These are phyloP conservation scores for Penicillium robsamsonii DNA, from an alignment of 495 filamentous ascomycete species.

Conservation along the genomic window DNA sequence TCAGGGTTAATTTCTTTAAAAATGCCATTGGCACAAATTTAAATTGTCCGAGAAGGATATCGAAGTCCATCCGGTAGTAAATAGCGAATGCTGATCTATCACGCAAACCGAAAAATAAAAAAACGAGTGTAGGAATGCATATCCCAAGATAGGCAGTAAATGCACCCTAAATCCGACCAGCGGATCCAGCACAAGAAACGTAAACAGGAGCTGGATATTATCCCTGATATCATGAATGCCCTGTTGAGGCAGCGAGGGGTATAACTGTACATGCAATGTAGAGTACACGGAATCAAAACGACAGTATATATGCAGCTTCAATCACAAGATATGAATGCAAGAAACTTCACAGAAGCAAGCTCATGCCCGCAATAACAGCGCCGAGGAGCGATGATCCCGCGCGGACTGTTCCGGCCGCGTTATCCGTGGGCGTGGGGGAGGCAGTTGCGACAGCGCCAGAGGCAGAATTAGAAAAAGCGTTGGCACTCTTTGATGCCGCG, in stretches of 20 bases:
- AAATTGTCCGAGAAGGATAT: slow-evolving; percentile 20
- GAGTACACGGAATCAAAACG: not conserved
- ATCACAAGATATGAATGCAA: not conserved
- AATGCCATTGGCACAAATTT: not conserved
- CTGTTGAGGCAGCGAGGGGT: slow-evolving; percentile 1
- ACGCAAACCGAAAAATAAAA: not conserved
- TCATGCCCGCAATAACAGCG: slow-evolving; percentile 18
- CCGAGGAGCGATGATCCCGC: slow-evolving; percentile 20
- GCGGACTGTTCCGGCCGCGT: slow-evolving; percentile 20
- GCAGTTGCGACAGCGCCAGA: not conserved
- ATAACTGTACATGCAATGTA: slow-evolving; percentile 5
- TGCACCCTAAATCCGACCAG: slow-evolving; percentile 10
- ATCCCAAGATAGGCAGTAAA: slow-evolving; percentile 9
- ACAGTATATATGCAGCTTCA: slow-evolving; percentile 8
- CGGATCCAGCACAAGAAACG: not conserved
- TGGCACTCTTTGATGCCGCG: slow-evolving; percentile 14
- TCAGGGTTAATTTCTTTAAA: not conserved
- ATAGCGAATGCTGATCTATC: slow-evolving; percentile 7
- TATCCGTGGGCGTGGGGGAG: slow-evolving; percentile 14
- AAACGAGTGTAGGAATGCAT: slow-evolving; percentile 17
- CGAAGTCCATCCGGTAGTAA: slow-evolving; percentile 24
- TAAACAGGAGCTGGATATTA: not conserved
- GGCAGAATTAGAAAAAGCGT: slow-evolving; percentile 6
- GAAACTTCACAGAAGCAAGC: slow-evolving; percentile 22
- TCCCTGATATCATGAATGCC: not conserved